Conservation (phyloP, 129 eudicot genomes). For the Pulicaria dysenterica region DNA sequence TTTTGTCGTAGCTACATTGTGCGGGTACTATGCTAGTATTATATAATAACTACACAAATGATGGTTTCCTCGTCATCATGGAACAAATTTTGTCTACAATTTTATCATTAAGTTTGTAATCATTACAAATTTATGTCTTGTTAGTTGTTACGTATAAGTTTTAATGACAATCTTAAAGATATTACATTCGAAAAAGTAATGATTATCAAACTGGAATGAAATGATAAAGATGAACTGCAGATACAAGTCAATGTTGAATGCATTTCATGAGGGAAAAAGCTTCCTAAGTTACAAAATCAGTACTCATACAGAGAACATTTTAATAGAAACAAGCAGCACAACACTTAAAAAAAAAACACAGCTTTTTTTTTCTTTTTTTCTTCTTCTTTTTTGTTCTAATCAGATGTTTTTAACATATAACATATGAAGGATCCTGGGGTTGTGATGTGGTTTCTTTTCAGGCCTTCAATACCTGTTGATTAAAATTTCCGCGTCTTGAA, state of each 20-base stretch:
- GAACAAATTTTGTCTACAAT: too few species aligned
- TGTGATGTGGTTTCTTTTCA: conserved; percentile 33
- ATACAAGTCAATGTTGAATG: conserved; percentile 34
- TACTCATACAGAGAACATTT: conserved; percentile 23
- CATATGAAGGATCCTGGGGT: conserved; percentile 34
- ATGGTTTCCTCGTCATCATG: too few species aligned
- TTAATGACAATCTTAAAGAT: too few species aligned
- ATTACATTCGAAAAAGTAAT: too few species aligned
- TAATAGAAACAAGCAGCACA: conserved; percentile 9
- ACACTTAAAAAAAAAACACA: conserved; percentile 28
- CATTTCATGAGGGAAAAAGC: conserved; percentile 2
- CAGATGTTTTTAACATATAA: conserved; percentile 30
- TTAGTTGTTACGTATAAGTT: too few species aligned
- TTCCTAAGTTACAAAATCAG: conserved; percentile 37
- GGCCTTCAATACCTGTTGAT: conserved; percentile 23
- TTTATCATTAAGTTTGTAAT: too few species aligned
- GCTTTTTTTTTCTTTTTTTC: conserved; percentile 6
- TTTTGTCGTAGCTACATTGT: too few species aligned
- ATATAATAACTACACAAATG: too few species aligned
- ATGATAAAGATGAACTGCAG: conserved; percentile 28
- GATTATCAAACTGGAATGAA: not conserved
- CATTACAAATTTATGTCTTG: too few species aligned
- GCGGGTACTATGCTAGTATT: too few species aligned
- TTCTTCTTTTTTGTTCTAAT: conserved; percentile 28
- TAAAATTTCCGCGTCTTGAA: conserved; percentile 25